These are phyloP conservation scores for Erythrobasidium yunnanense DNA, from an alignment of 768 basidiomycete genomes.

Conservation along the genomic window DNA sequence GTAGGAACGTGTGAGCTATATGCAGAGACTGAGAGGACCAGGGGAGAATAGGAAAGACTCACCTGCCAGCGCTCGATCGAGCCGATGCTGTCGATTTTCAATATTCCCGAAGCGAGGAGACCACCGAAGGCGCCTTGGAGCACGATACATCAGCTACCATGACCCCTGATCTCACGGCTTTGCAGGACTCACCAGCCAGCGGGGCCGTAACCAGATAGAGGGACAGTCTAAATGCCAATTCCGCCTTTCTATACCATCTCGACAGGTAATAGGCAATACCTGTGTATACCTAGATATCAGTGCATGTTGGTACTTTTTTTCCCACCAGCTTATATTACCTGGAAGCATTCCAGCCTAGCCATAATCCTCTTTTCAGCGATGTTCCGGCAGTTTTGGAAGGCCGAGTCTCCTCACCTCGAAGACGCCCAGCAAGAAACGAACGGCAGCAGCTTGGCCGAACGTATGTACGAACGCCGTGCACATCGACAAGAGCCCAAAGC, in stretches of 20 bases:
- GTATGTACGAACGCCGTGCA: conserved; percentile 8
- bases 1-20: too few species aligned
- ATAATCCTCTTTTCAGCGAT: too few species aligned
- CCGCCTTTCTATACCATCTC: conserved; percentile 21
- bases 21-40: too few species aligned
- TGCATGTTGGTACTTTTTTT: too few species aligned
- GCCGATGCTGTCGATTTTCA: conserved; percentile 2
- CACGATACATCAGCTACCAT: background rate
- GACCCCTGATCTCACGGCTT: background rate
- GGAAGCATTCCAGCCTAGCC: conserved; percentile 28
- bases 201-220: conserved; percentile 18
- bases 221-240: conserved; percentile 18
- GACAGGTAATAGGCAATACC: conserved; percentile 20
- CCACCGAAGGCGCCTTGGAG: conserved; percentile 15
- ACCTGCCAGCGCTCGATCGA: conserved; percentile 2
- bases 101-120: conserved; percentile 1
- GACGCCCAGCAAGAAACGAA: conserved; percentile 24
- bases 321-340: too few species aligned
- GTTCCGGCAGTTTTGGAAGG: too few species aligned
- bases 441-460: background rate
- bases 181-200: background rate
- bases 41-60: too few species aligned
- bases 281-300: too few species aligned
- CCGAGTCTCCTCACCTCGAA: too few species aligned
- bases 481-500: conserved; percentile 20